phyloP scores from a whole-genome alignment of 257 asterid genomes.

The Echites panduratus region DNA sequence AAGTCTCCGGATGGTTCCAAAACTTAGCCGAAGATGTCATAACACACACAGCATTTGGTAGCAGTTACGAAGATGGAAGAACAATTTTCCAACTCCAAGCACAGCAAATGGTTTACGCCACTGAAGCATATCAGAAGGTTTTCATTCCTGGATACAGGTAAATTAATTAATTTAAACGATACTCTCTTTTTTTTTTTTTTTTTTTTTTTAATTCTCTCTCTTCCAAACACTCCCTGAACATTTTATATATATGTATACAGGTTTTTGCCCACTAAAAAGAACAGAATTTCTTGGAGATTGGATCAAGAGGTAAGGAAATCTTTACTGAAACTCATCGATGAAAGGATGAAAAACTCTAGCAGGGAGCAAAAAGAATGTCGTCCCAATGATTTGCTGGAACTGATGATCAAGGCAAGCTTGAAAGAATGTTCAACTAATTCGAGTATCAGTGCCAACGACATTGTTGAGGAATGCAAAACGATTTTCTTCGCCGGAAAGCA shows the following conservation, averaged over 20 bases:
- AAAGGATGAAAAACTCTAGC: constrained; percentile 26
- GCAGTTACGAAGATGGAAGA: constrained; percentile 69
- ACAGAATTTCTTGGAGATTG: constrained; percentile 75
- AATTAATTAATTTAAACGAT: neutral
- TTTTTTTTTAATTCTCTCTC: too few relatives aligned
- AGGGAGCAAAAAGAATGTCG: constrained; percentile 47
- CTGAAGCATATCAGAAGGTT: constrained; percentile 65
- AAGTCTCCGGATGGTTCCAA: constrained; percentile 65
- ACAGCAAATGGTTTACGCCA: constrained; percentile 74
- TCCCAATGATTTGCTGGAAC: constrained; percentile 66
- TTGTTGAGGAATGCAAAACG: constrained; percentile 92
- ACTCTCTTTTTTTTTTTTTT: too few relatives aligned
- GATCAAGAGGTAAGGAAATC: constrained; percentile 72
- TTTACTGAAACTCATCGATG: constrained; percentile 51
- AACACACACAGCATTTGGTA: constrained; percentile 65
- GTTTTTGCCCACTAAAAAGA: constrained; percentile 77
- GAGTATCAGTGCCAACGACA: constrained; percentile 46
- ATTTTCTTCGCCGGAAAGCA: constrained; percentile 87
- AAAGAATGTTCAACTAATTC: constrained; percentile 9
- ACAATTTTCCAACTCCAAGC: constrained; percentile 67
- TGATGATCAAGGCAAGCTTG: constrained; percentile 62
- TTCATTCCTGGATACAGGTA: constrained; percentile 83
- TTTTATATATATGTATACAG: constrained; percentile 19
- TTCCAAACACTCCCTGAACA: too few relatives aligned
- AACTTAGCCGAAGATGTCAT: constrained; percentile 64